Base-by-base conservation (phyloP, 148 eudicot species). In the Rhododendron molle region DNA sequence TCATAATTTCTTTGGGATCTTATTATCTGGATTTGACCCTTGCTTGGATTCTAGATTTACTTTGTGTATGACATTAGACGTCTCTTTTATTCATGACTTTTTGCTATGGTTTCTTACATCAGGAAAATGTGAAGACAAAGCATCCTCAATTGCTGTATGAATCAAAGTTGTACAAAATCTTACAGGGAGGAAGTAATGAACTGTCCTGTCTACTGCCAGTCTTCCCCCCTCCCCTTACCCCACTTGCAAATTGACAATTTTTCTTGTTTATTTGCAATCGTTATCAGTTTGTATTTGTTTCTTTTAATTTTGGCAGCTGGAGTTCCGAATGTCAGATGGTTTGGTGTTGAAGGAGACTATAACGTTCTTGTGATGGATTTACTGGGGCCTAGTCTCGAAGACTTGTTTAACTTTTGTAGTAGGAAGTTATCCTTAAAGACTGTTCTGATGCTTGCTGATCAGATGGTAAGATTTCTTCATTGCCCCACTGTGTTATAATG, bases 401-500 rank as follows among this genome's bases (percentile, higher is more conserved):
- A 96, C 89, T 88, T 96, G 83, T 96, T 96, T 89, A 96, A 92
- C 87, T 95, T 95, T 91, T 96, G 99, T 84, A 95, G 96, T 90
- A 90, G 98, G 88, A 96, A 94, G 89, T 89, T 96, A 32, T 96
- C 99, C 54, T 87, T 96, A 88, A 96, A 96, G 91, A 95, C 99
- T 83, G 98, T 92, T 78, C 97, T 96, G 83, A 96, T 96, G 99
- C 99, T 96, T 85, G 99, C 99, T 38, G 99, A 96, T 93, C 99
- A 96, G 83, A 96, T 96, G 98, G 99, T 96, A 88, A 8, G 46
- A 12, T 69, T 60, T 60, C 67, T 4, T 79, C n/a, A 50, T 84
- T 85, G 72, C 38, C 8, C 3, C 34, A n/a, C 72, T 28, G n/a
- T 60, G 20, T 49, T 56, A 7, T 78, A 78, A 20, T 21, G 47